Base-by-base conservation (phyloP, 2,329 filamentous ascomycete genomes). In the Colletotrichum trifolii region DNA sequence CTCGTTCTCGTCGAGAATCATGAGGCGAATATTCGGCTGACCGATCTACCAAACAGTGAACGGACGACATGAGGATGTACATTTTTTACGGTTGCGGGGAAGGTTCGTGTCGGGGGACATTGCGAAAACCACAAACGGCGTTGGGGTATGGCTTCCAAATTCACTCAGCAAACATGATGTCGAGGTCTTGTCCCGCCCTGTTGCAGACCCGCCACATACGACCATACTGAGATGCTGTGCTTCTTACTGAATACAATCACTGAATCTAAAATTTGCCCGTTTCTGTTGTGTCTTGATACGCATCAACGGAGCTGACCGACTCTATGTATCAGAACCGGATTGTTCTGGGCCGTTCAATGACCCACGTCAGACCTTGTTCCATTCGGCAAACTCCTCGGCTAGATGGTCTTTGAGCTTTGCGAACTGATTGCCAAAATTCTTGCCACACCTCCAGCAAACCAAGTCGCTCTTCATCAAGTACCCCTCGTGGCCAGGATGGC, bases 371-470 rank as follows among this genome's bases (percentile, higher is more conserved):
- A 89, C 80, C 70, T 72, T 84, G 77, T 85, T 93, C 94, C 94
- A 97, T 64, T 79, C 80, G 70, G 90, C 85, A 74, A 93, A 94
- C 78, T 97, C 94, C 34, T 83, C 80, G 13, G 85, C 84, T 50
- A 97, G 78, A 80, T 99, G 94, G 64, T 81, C 82, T 77, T 96
- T 96, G 57, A 97, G 75, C 75, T 82, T 83, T 69, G 85, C 82
- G 76, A 97, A 96, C 73, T 84, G 86, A 69, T 92, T 92, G 17
- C 85, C 86, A 77, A 96, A 97, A 56, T 87, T 85, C 75, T 77
- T 78, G 2, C 88, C 88, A 79, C 96, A 98, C 55, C 92, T 85
- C 95, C 96, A 98, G 76, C 96, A 98, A 68, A 79, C 78, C 76
- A 97, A 83, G 64, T 93, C 89, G 65, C 79, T 77, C 40, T 83